A percentile compares a stretch with the other conserved stretches of the same genome.
phyloP scores from a whole-genome alignment of 768 basidiomycete species.

The Lentinula edodes region DNA sequence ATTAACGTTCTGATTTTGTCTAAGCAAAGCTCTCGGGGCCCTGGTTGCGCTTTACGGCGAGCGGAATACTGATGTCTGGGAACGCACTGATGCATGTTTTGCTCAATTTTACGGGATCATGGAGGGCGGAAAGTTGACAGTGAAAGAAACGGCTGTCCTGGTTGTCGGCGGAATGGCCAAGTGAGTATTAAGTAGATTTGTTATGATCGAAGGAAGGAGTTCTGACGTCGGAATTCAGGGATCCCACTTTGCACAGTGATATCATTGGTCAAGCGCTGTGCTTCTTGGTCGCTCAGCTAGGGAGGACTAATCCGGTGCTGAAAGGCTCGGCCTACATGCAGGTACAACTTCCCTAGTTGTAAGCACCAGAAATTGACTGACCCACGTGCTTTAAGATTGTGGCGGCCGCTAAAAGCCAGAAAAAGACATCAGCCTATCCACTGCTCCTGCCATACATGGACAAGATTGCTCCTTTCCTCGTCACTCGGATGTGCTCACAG shows the following conservation, averaged over 20 bases:
- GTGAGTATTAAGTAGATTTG: conserved; percentile 20
- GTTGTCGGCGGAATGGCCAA: conserved; percentile 54
- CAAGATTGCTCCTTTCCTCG: conserved; percentile 59
- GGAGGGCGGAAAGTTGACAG: conserved; percentile 35
- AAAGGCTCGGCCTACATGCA: conserved; percentile 66
- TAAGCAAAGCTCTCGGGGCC: conserved; percentile 43
- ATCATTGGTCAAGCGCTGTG: conserved; percentile 55
- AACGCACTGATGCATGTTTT: conserved; percentile 35
- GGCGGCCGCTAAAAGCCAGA: conserved; percentile 48
- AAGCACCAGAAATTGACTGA: conserved; percentile 6
- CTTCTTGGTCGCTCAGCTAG: conserved; percentile 62
- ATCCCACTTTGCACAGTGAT: conserved; percentile 43
- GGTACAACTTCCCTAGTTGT: conserved; percentile 28
- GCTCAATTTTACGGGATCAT: conserved; percentile 43
- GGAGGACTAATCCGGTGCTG: conserved; percentile 60
- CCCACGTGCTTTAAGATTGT: conserved; percentile 40
- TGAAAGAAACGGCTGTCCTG: conserved; percentile 62
- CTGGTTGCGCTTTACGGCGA: conserved; percentile 39
- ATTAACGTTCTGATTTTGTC: not conserved
- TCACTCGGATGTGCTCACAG: conserved; percentile 51
- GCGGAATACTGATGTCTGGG: conserved; percentile 23
- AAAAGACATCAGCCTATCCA: conserved; percentile 55
- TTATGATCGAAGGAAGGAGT: not conserved
- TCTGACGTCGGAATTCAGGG: not conserved
- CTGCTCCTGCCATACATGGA: conserved; percentile 68